Evolutionary conservation across 495 filamentous ascomycete genomes (phyloP).

Genomic region (Trichoderma gamsii): DNA sequence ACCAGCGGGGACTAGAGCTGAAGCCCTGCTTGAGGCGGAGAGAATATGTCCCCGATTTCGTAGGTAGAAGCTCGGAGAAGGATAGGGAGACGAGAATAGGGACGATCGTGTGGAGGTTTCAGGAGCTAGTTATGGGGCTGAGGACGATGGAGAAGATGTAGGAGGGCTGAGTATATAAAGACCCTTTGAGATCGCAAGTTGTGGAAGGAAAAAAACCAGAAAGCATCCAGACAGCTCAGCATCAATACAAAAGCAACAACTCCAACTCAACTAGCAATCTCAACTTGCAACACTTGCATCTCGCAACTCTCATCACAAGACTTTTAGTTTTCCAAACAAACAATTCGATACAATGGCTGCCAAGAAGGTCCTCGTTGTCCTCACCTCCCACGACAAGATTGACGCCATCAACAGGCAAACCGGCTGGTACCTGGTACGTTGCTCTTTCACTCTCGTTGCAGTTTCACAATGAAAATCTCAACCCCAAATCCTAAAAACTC

Average conservation of each 20-base stretch:
- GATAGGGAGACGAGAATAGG: too few relatives aligned
- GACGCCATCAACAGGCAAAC: constrained; percentile 11
- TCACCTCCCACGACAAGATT: constrained; percentile 17
- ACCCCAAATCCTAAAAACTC: too few relatives aligned
- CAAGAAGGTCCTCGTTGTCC: constrained; percentile 18
- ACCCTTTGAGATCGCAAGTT: not conserved
- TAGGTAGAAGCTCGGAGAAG: too few relatives aligned
- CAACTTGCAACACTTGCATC: not conserved
- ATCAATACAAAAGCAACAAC: not conserved
- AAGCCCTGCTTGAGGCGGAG: too few relatives aligned
- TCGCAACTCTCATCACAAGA: not conserved
- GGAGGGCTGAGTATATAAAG: not conserved
- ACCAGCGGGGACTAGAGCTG: too few relatives aligned
- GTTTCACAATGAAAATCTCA: not conserved
- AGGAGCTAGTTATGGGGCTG: not conserved
- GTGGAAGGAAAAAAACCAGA: not conserved
- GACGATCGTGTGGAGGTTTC: not conserved
- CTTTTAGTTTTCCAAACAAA: too few relatives aligned
- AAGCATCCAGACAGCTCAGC: not conserved
- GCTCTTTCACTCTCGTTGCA: not conserved
- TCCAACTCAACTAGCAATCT: not conserved
- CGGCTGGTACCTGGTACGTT: constrained; percentile 17
- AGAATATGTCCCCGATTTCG: too few relatives aligned
- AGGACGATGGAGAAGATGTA: not conserved
- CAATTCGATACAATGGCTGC: constrained; percentile 14